These are phyloP conservation scores for Daldinia sp. DNA, from an alignment of 2,329 filamentous ascomycete genomes.

Conservation along the genomic window DNA sequence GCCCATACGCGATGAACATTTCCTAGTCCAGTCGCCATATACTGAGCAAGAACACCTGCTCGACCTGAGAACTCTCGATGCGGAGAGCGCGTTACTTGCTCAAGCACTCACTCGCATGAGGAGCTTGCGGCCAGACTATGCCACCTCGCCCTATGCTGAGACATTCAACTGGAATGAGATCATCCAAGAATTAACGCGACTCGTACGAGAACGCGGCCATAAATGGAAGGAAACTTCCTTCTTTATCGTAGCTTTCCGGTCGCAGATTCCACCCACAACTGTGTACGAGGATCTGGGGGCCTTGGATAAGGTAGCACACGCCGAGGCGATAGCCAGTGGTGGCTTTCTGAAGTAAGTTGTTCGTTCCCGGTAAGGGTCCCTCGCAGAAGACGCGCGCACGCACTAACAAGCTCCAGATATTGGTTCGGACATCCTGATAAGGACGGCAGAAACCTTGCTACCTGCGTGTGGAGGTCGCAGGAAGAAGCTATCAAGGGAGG, in stretches of 20 bases:
- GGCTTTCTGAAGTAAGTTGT: constrained; percentile 79
- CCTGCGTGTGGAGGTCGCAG: constrained; percentile 74
- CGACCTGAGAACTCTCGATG: constrained; percentile 74
- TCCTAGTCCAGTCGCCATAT: constrained; percentile 81
- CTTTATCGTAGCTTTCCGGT: constrained; percentile 88
- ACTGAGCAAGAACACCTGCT: constrained; percentile 77
- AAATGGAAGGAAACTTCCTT: constrained; percentile 74
- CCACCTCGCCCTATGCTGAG: constrained; percentile 77
- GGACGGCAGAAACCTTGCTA: constrained; percentile 82
- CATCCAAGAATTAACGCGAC: constrained; percentile 66
- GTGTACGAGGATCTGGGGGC: constrained; percentile 76
- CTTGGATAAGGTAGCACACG: constrained; percentile 82
- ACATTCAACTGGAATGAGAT: constrained; percentile 82
- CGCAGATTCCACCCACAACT: constrained; percentile 74
- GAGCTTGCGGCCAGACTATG: constrained; percentile 76
- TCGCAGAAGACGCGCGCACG: constrained; percentile 30
- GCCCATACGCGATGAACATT: constrained; percentile 34
- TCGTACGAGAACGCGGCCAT: constrained; percentile 62
- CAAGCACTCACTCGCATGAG: constrained; percentile 75
- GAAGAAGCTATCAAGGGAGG: constrained; percentile 71
- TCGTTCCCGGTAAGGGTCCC: constrained; percentile 36
- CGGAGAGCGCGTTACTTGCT: constrained; percentile 76
- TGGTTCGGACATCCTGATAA: constrained; percentile 85
- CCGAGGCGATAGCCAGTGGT: constrained; percentile 81
- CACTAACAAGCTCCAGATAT: constrained; percentile 66